Conservation (phyloP, 345 rosid species). For the Excoecaria agallocha region DNA sequence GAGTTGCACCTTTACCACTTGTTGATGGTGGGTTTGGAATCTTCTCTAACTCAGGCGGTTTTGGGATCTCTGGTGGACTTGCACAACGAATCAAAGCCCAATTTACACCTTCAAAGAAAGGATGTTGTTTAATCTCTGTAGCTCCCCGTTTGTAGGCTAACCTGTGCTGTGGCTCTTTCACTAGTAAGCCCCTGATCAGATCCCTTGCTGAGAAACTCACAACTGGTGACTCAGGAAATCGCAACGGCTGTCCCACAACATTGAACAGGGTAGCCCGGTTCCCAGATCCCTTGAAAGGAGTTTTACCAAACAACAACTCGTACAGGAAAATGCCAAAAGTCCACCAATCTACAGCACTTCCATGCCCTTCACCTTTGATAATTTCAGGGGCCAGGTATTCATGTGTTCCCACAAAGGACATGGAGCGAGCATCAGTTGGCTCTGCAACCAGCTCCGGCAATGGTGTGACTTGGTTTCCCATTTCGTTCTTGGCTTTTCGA, state of each 20-base stretch:
- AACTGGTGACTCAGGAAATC: slow-evolving; percentile 26
- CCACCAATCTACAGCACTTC: slow-evolving; percentile 38
- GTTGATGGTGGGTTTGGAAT: slow-evolving; percentile 16
- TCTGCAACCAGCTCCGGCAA: slow-evolving; percentile 29
- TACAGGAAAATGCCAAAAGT: slow-evolving; percentile 30
- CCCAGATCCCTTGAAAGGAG: slow-evolving; percentile 27
- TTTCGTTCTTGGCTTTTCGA: slow-evolving; percentile 25
- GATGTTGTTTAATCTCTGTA: slow-evolving; percentile 27
- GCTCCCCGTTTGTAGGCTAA: slow-evolving; percentile 31
- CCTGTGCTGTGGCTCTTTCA: slow-evolving; percentile 28
- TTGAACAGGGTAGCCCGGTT: slow-evolving; percentile 27
- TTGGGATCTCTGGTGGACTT: slow-evolving; percentile 25
- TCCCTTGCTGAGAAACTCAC: slow-evolving; percentile 32
- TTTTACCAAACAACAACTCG: slow-evolving; percentile 25
- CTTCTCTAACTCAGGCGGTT: slow-evolving; percentile 16
- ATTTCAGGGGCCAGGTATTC: slow-evolving; percentile 24
- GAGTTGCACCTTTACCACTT: slow-evolving; percentile 8
- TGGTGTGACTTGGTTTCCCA: slow-evolving; percentile 27
- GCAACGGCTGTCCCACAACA: slow-evolving; percentile 30
- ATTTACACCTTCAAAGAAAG: slow-evolving; percentile 28
- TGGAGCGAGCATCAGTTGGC: slow-evolving; percentile 31
- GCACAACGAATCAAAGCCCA: slow-evolving; percentile 33
- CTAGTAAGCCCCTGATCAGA: slow-evolving; percentile 25
- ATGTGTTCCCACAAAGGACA: slow-evolving; percentile 28
- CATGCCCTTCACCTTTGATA: slow-evolving; percentile 27